Evolutionary conservation across 805 yeast species (phyloP).

Genomic region (Zygoascus ofunaensis): DNA sequence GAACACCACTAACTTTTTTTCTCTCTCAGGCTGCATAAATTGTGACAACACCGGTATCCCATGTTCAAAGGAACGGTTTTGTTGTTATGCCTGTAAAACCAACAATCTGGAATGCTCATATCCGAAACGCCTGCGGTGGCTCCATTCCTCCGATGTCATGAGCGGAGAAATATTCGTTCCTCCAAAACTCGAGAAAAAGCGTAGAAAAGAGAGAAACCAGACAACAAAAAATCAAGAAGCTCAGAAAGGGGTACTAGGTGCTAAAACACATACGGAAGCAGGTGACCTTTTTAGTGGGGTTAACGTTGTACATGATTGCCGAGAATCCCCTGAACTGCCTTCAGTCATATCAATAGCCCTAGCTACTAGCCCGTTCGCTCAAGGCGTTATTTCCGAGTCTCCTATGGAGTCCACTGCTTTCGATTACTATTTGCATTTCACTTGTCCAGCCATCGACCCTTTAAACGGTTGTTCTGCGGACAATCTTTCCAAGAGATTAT

Average conservation of each 20-base stretch:
- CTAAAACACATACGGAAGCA: too few relatives aligned
- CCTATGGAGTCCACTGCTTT: not conserved
- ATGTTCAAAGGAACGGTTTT: slow-evolving; percentile 2
- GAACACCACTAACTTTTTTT: too few relatives aligned
- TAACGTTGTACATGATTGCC: too few relatives aligned
- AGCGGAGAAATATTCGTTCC: not conserved
- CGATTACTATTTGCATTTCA: slow-evolving; percentile 1
- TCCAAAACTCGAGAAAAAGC: slow-evolving; percentile 1
- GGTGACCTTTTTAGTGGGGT: too few relatives aligned
- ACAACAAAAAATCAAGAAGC: too few relatives aligned
- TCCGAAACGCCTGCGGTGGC: not conserved
- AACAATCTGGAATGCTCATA: not conserved
- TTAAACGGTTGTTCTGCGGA: not conserved
- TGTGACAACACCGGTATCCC: slow-evolving; percentile 1
- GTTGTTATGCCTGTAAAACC: slow-evolving; percentile 1
- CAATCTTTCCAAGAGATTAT: not conserved
- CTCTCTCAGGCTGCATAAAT: slow-evolving; percentile 3
- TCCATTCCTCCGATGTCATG: not conserved
- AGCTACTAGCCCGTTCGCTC: not conserved
- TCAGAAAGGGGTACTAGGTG: not conserved
- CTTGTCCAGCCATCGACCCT: slow-evolving; percentile 2
- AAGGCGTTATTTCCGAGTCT: not conserved
- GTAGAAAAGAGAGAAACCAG: too few relatives aligned
- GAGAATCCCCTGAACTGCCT: too few relatives aligned
- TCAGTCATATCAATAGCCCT: not conserved